Evolutionary conservation across 176 grass and related monocot species (phyloP), one percentile per base, ranked within the genome.

Genomic region (Otatea glauca): DNA sequence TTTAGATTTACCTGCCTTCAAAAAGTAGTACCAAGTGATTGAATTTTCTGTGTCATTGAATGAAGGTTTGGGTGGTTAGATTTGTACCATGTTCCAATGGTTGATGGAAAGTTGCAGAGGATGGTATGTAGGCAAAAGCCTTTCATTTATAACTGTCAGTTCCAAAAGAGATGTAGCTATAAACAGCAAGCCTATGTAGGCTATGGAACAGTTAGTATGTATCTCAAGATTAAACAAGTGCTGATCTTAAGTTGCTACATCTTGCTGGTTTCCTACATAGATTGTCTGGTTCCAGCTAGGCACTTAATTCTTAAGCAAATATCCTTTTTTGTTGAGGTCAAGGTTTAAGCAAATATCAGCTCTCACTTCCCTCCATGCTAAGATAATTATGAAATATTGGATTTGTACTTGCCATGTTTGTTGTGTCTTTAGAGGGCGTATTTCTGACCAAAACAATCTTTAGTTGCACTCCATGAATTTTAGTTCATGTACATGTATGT

Each of bases 381-480:
- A 39, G 67, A 71, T 80, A 64, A 9, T 34, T 64, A 17, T 71
- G 47, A 81, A 73, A 18, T 41, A 13, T 41, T 76, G 16, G 29
- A 44, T 29, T 27, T 81, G 53, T 3, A 25, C 62, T 4, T 61
- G 17, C 61, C 60, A 55, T 68, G 35, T 49, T 58, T 32, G 10
- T 78, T 65, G 39, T 51, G 42, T 41, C 39, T 41, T 41, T 41
- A 7, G 39, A 41, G 6, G 39, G 39, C 39, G 7, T 41, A 41
- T 41, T 41, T 41, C 39, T 41, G 0, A 41, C 39, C 39, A 41
- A 41, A 41, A 41, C 39, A 41, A 41, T 41, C 5, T 41, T 58
- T 48, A 50, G 25, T 63, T 68, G n/a, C 47, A 51, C 14, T 49
- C 75, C 75, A 63, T 80, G 37, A 74, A 86, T 27, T 56, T 45